These are phyloP conservation scores for Syzygium jambos DNA, from an alignment of 345 rosid genomes.

Conservation along the genomic window DNA sequence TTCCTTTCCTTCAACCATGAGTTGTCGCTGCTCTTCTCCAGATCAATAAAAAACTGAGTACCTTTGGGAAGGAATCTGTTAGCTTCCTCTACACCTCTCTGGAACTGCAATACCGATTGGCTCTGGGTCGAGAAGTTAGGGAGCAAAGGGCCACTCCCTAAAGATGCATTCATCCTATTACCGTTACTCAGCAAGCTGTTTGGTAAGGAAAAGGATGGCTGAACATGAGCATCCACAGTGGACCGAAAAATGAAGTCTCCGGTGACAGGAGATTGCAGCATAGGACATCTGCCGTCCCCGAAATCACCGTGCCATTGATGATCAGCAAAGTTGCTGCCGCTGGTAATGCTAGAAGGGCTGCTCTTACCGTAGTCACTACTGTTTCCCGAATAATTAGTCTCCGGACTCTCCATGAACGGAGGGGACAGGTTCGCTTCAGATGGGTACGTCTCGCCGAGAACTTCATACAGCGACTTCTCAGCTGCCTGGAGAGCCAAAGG, in stretches of 20 bases:
- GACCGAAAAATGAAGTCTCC: constrained; percentile 47
- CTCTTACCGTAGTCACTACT: constrained; percentile 16
- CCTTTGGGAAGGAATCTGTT: constrained; percentile 59
- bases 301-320: constrained; percentile 31
- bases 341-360: constrained; percentile 14
- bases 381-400: constrained; percentile 2
- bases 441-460: constrained; percentile 17
- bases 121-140: constrained; percentile 21
- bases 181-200: constrained; percentile 10
- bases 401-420: constrained; percentile 13
- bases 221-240: constrained; percentile 15
- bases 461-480: constrained; percentile 43
- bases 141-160: constrained; percentile 6
- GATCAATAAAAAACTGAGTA: constrained; percentile 31
- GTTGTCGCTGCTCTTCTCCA: constrained; percentile 11
- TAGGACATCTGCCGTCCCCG: constrained; percentile 19
- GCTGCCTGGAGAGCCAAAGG: constrained; percentile 45
- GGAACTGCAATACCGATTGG: constrained; percentile 44
- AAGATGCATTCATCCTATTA: constrained; percentile 8
- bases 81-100: constrained; percentile 70
- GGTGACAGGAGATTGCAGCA: constrained; percentile 21
- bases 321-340: constrained; percentile 26
- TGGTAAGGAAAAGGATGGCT: not conserved
- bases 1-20: constrained; percentile 5
- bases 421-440: not conserved